Evolutionary conservation across 2,329 filamentous ascomycete genomes (phyloP).

Genomic region (Colletotrichum limetticola): DNA sequence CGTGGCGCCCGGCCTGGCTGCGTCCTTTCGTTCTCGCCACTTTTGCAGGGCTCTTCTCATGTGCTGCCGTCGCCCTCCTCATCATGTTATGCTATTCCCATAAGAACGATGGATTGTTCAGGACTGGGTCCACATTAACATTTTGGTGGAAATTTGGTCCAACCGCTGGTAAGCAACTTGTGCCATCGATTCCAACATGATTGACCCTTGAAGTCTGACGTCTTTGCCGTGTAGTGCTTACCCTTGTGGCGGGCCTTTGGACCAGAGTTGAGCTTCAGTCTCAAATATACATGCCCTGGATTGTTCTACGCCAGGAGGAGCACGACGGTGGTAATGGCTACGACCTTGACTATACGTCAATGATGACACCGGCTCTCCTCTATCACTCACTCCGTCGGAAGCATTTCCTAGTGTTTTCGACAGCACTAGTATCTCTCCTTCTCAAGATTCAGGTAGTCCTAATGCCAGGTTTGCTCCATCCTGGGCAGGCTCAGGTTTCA

Average conservation of each 20-base stretch:
- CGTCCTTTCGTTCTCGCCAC: background rate
- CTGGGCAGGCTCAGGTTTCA: background rate
- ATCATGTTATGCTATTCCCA: background rate
- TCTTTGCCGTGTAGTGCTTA: background rate
- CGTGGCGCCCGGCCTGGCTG: background rate
- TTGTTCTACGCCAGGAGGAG: background rate
- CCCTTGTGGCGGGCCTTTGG: conserved; percentile 6
- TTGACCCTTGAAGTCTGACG: background rate
- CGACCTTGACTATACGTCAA: conserved; percentile 14
- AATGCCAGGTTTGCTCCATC: background rate
- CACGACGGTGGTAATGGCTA: background rate
- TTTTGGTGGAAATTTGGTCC: conserved; percentile 8
- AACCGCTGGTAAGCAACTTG: background rate
- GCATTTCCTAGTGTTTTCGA: conserved; percentile 8
- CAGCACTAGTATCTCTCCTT: background rate
- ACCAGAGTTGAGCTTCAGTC: conserved; percentile 5
- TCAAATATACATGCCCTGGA: conserved; percentile 16
- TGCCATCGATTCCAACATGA: too few species aligned
- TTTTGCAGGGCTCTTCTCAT: background rate
- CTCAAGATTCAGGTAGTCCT: conserved; percentile 14
- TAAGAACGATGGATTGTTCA: background rate
- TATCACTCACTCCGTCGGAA: background rate
- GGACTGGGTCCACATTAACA: background rate
- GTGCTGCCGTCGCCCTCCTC: background rate
- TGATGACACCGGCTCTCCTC: conserved; percentile 4